A percentile compares a stretch with the other conserved stretches of the same genome.
Conservation (phyloP, 177 flowering plant genomes). For the Vitis hybrid region DNA sequence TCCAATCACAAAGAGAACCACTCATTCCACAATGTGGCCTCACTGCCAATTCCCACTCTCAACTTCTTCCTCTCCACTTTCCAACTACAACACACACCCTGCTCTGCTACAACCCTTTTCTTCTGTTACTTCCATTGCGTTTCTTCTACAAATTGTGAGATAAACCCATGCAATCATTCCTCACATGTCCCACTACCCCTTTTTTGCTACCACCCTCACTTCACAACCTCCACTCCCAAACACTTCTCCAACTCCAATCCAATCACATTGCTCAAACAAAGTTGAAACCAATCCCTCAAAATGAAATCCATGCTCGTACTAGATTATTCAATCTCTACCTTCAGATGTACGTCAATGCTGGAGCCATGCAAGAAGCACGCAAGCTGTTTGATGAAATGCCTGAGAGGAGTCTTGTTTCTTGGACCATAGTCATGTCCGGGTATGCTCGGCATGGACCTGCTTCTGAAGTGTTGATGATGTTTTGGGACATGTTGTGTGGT, state of each 20-base stretch:
- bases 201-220: neutral
- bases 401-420: constrained; percentile 24
- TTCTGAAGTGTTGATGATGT: constrained; percentile 16
- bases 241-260: neutral
- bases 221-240: neutral
- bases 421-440: constrained; percentile 38
- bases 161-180: neutral
- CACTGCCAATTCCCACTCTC: too few relatives aligned
- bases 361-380: constrained; percentile 28
- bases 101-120: too few relatives aligned
- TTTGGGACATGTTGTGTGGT: constrained; percentile 16
- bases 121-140: too few relatives aligned
- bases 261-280: neutral
- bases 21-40: too few relatives aligned
- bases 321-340: constrained; percentile 21
- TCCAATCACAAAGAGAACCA: too few relatives aligned
- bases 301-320: constrained; percentile 2
- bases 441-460: constrained; percentile 28
- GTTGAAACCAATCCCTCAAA: neutral
- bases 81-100: too few relatives aligned
- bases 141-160: too few relatives aligned
- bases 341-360: constrained; percentile 17
- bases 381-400: constrained; percentile 31
- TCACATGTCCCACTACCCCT: neutral
- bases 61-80: too few relatives aligned